These are phyloP conservation scores for Metschnikowia chrysomelidarum DNA, from an alignment of 805 yeast species.

Conservation along the genomic window DNA sequence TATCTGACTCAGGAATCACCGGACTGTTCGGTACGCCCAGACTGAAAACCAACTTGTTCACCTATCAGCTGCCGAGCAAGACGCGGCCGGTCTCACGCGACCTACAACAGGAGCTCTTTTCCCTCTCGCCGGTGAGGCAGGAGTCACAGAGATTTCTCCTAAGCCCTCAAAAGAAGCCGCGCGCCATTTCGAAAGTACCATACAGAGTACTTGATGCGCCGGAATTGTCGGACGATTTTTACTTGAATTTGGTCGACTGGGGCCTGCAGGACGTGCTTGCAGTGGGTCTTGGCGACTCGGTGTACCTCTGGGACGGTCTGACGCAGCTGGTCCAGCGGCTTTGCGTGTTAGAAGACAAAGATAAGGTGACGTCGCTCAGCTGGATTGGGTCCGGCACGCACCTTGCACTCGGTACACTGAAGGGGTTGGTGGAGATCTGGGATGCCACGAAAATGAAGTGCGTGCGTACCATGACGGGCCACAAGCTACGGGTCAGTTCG, in stretches of 20 bases:
- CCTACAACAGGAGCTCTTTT: constrained; percentile 71
- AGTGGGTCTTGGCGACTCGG: constrained; percentile 85
- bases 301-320: constrained; percentile 87
- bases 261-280: constrained; percentile 85
- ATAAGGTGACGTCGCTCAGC: constrained; percentile 74
- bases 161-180: constrained; percentile 76
- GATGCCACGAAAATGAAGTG: constrained; percentile 82
- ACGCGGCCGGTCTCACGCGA: constrained; percentile 61
- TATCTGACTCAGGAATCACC: constrained; percentile 7
- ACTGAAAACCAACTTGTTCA: constrained; percentile 58
- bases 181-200: constrained; percentile 83
- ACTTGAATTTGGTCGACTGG: constrained; percentile 92
- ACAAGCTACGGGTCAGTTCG: constrained; percentile 77
- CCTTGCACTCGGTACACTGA: constrained; percentile 84
- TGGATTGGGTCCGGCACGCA: constrained; percentile 97
- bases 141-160: constrained; percentile 79
- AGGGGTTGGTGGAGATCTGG: constrained; percentile 92
- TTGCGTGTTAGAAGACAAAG: constrained; percentile 68
- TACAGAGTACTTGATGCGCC: constrained; percentile 95
- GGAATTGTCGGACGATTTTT: constrained; percentile 89
- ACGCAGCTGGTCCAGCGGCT: constrained; percentile 80
- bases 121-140: constrained; percentile 82
- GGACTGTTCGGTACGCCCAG: constrained; percentile 36
- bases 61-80: constrained; percentile 71
- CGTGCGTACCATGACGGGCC: constrained; percentile 91